Evolutionary conservation across 305 asterid genomes (phyloP).

Genomic region (Ilex paraguariensis): DNA sequence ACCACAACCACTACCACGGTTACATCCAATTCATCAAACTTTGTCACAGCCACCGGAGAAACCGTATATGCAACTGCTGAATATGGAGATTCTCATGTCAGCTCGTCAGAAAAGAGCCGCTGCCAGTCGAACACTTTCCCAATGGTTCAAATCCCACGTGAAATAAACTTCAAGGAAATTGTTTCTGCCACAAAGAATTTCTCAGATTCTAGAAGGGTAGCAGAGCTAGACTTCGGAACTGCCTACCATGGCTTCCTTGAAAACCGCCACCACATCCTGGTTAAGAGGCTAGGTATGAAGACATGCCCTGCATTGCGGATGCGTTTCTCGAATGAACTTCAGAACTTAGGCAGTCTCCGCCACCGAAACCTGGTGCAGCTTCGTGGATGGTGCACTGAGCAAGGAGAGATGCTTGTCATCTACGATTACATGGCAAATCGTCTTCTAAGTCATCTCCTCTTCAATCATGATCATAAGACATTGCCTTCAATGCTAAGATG

Average conservation of each 20-base stretch:
- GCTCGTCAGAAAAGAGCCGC: not conserved
- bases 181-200: conserved; percentile 65
- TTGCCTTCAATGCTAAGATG: conserved; percentile 32
- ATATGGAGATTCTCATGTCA: conserved; percentile 23
- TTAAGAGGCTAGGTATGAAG: conserved; percentile 86
- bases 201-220: conserved; percentile 68
- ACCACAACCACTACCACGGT: conserved; percentile 16
- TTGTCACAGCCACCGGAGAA: conserved; percentile 60
- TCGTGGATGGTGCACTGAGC: conserved; percentile 99
- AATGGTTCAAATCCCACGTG: conserved; percentile 74
- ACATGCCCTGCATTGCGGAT: conserved; percentile 85
- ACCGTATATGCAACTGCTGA: conserved; percentile 71
- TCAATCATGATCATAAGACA: conserved; percentile 27
- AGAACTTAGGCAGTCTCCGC: conserved; percentile 65
- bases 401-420: conserved; percentile 95
- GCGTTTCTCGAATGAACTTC: conserved; percentile 76
- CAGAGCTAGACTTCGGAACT: conserved; percentile 92
- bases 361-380: conserved; percentile 83
- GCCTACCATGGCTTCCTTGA: conserved; percentile 73
- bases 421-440: conserved; percentile 56
- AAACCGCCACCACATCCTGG: conserved; percentile 40
- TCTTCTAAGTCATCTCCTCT: conserved; percentile 57
- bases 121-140: conserved; percentile 20
- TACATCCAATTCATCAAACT: conserved; percentile 33
- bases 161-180: conserved; percentile 64